These are phyloP conservation scores for Jackrogersella multiformis DNA, from an alignment of 495 filamentous ascomycete species.

Conservation along the genomic window DNA sequence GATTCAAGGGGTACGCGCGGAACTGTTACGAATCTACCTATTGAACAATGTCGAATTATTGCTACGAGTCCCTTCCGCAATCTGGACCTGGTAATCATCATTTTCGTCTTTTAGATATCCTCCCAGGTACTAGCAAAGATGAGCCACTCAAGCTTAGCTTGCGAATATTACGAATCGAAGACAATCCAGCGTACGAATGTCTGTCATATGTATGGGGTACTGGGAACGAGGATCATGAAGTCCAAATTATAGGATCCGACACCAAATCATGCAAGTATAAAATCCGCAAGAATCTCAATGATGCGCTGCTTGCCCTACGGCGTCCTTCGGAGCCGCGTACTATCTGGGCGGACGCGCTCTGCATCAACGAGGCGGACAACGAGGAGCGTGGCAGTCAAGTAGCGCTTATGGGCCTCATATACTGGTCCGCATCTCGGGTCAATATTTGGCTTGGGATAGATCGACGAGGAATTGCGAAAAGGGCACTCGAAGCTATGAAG, in stretches of 20 bases:
- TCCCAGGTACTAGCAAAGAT: background rate
- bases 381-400: background rate
- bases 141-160: background rate
- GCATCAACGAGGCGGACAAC: background rate
- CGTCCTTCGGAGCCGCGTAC: background rate
- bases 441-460: slow-evolving; percentile 2
- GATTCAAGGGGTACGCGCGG: too few relatives aligned
- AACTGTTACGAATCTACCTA: too few relatives aligned
- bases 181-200: background rate
- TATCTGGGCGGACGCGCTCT: background rate
- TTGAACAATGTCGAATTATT: too few relatives aligned
- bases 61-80: background rate
- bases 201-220: slow-evolving; percentile 5
- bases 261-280: background rate
- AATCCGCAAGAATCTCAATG: background rate
- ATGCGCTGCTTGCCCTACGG: background rate
- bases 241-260: background rate
- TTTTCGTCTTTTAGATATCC: background rate
- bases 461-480: background rate
- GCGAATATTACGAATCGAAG: background rate
- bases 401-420: background rate
- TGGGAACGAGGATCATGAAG: background rate
- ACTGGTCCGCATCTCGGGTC: slow-evolving; percentile 4
- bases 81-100: background rate
- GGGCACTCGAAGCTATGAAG: background rate